Base-by-base conservation (phyloP, 306 rosid species). In the Lathyrus tuberosus region DNA sequence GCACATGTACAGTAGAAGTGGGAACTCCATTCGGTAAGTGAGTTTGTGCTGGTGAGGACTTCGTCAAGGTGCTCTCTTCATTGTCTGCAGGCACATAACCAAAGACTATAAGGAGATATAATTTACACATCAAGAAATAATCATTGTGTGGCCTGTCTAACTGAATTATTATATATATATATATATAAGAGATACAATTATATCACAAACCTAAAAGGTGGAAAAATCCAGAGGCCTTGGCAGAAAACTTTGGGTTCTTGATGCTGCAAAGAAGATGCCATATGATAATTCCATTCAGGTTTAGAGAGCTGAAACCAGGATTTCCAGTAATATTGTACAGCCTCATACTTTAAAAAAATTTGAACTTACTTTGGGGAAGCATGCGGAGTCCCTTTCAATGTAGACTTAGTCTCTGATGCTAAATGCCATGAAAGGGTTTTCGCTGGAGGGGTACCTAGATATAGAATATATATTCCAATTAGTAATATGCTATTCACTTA, bases 401-500 rank as follows among this genome's bases (percentile, higher is more conserved):
- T 91, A 69, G 99, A 80, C 76, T 87, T 95, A 2, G 99, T 88
- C 79, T 95, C 99, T 71, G 97, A 91, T 67, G 97, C 95, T 84
- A 94, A 81, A 87, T 94, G 96, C 99, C 99, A 91, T 26, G 97
- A 95, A 79, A 91, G 92, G 62, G 95, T 83, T 86, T 89, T 91
- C 38, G 99, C 73, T 59, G 99, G 84, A 61, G 84, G 83, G 17
- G 84, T 47, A 46, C 88, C 97, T 89, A 64, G 33, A 70, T 56
- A 53, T 33, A 47, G 53, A 79, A 38, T 59, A 74, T 35, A 42
- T 51, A 18, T 57, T 51, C 5, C 6, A 7, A 74, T 13, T 56
- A 76, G 57, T 22, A 67, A 78, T 38, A 22, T 48, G 26, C 51
- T 38, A 54, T 46, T 30, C 46, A 37, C 48, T 51, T 54, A 5